Evolutionary conservation across 2,329 filamentous ascomycete genomes (phyloP).

Genomic region (Aspergillus neotritici): DNA sequence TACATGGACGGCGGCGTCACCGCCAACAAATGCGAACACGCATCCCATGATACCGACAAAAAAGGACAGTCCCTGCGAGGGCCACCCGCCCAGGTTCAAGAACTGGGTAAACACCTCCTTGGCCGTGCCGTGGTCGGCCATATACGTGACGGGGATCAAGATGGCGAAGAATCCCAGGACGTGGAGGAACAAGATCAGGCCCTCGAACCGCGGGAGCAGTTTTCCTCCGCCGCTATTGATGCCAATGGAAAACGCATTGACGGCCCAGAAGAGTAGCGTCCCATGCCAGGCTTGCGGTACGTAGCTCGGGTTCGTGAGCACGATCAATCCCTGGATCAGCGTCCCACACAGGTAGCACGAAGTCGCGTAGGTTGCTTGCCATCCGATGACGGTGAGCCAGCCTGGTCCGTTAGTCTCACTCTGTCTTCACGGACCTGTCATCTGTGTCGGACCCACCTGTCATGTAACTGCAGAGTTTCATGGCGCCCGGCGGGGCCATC

Average conservation of each 20-base stretch:
- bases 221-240: slow-evolving; percentile 43
- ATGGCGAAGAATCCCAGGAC: slow-evolving; percentile 51
- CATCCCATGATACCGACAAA: slow-evolving; percentile 32
- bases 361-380: slow-evolving; percentile 41
- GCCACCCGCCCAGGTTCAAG: slow-evolving; percentile 43
- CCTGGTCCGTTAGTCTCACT: slow-evolving; percentile 15
- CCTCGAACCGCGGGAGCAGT: slow-evolving; percentile 45
- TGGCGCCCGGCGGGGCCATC: slow-evolving; percentile 31
- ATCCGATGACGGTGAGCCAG: slow-evolving; percentile 40
- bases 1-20: slow-evolving; percentile 37
- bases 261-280: slow-evolving; percentile 45
- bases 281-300: slow-evolving; percentile 43
- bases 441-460: slow-evolving; percentile 19
- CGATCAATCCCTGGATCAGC: slow-evolving; percentile 33
- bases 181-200: slow-evolving; percentile 46
- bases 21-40: slow-evolving; percentile 35
- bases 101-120: slow-evolving; percentile 46
- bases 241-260: slow-evolving; percentile 34
- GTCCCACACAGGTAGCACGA: slow-evolving; percentile 29
- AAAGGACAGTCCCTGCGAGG: slow-evolving; percentile 37
- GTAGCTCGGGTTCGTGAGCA: slow-evolving; percentile 36
- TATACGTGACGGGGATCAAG: slow-evolving; percentile 42
- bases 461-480: slow-evolving; percentile 37
- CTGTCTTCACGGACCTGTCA: background rate
- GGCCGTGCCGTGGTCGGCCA: slow-evolving; percentile 38